Conservation (phyloP, 331 rosid species). For the Saraca asoca region DNA sequence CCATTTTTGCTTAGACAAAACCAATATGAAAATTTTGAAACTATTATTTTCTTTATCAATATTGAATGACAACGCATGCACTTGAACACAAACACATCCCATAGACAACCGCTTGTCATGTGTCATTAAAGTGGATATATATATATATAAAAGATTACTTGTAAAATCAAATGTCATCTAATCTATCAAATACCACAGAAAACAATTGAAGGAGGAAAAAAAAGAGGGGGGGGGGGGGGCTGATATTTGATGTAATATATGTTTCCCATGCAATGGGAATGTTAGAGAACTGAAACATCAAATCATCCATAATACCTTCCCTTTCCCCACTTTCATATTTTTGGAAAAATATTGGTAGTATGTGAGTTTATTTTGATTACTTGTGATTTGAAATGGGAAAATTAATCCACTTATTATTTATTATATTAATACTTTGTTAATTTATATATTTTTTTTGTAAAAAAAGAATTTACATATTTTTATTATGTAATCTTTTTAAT, state of each 20-base stretch:
- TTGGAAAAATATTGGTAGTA: no score
- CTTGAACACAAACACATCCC: conserved; percentile 22
- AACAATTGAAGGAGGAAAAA: no score
- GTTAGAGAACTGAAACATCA: conserved; percentile 28
- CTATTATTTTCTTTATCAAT: conserved; percentile 20
- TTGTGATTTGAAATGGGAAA: no score
- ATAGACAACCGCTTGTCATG: conserved; percentile 26
- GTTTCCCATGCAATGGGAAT: neutral
- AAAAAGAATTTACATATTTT: no score
- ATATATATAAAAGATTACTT: conserved; percentile 24
- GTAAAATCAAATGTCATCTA: conserved; percentile 13
- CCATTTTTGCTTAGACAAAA: conserved; percentile 25
- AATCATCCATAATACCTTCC: conserved; percentile 17
- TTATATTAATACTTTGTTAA: no score
- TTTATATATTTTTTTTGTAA: no score
- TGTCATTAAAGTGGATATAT: conserved; percentile 37
- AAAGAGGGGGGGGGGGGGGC: neutral
- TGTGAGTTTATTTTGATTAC: no score
- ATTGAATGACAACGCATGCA: conserved; percentile 38
- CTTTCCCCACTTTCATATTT: neutral
- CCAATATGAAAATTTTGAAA: neutral
- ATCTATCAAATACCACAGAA: neutral
- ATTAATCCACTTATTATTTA: no score
- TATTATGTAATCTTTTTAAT: no score
- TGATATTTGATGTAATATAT: conserved; percentile 12